Evolutionary conservation across 768 basidiomycete species (phyloP).

Genomic region (Coprinopsis cinerea): DNA sequence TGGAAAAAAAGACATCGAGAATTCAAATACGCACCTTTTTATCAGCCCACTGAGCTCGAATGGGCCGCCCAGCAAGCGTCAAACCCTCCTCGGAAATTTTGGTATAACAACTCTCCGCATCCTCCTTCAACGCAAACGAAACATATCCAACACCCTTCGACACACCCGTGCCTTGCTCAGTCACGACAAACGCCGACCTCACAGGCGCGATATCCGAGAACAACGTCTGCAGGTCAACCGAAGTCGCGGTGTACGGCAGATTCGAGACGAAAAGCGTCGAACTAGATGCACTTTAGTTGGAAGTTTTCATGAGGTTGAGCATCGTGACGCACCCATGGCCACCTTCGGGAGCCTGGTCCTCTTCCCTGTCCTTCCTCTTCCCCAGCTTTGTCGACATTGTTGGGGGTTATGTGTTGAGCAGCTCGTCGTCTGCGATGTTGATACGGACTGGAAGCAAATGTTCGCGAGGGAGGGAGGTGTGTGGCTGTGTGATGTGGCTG

Average conservation of each 20-base stretch:
- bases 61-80: slow-evolving; percentile 54
- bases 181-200: slow-evolving; percentile 88
- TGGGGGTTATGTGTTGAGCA: no score
- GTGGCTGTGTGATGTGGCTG: background rate
- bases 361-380: slow-evolving; percentile 19
- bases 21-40: slow-evolving; percentile 48
- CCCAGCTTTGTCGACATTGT: slow-evolving; percentile 10
- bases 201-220: slow-evolving; percentile 97
- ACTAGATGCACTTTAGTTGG: slow-evolving; percentile 25
- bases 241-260: slow-evolving; percentile 86
- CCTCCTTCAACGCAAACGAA: slow-evolving; percentile 83
- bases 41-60: slow-evolving; percentile 79
- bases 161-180: slow-evolving; percentile 62
- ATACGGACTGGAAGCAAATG: no score
- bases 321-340: slow-evolving; percentile 16
- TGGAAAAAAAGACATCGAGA: background rate
- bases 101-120: slow-evolving; percentile 71
- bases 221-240: slow-evolving; percentile 83
- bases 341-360: slow-evolving; percentile 3
- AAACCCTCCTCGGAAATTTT: slow-evolving; percentile 63
- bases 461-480: background rate
- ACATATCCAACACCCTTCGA: slow-evolving; percentile 98
- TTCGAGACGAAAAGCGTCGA: slow-evolving; percentile 92
- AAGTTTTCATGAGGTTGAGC: background rate
- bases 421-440: no score